A percentile compares a stretch with the other conserved stretches of the same genome.
These are phyloP conservation scores for Boletus pseudo-olivaceus DNA, from an alignment of 768 basidiomycete species.

Conservation along the genomic window DNA sequence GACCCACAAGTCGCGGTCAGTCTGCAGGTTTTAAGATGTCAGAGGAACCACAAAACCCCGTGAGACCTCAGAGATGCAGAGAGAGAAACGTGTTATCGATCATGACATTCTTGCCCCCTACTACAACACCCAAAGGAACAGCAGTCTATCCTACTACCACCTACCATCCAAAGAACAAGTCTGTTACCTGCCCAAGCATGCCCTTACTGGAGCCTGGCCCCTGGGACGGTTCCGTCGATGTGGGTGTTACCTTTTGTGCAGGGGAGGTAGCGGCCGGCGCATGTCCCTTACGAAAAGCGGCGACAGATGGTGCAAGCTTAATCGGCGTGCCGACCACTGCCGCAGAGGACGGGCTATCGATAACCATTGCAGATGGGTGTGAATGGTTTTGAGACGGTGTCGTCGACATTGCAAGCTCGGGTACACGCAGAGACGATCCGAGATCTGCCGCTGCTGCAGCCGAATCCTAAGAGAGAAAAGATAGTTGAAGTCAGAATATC, in stretches of 20 bases:
- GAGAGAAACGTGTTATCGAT: not conserved
- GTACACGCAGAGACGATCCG: conserved; percentile 30
- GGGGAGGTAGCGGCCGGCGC: conserved; percentile 16
- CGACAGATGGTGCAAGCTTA: conserved; percentile 64
- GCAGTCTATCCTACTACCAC: not conserved
- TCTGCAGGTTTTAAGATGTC: not conserved
- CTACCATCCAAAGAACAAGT: conserved; percentile 83
- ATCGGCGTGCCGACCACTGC: conserved; percentile 67
- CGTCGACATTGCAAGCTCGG: conserved; percentile 15
- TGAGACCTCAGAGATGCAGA: not conserved
- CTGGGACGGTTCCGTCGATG: conserved; percentile 10
- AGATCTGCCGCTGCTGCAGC: conserved; percentile 47
- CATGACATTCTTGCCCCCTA: not conserved
- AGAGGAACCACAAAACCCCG: not conserved
- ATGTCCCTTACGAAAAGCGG: conserved; percentile 63
- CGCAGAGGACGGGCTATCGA: conserved; percentile 40
- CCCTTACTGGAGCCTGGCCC: conserved; percentile 48
- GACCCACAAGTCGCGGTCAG: too few species aligned
- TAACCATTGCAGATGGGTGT: conserved; percentile 43
- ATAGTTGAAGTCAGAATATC: conserved; percentile 1
- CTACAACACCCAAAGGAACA: not conserved
- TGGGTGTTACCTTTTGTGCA: conserved; percentile 22
- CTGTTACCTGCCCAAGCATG: conserved; percentile 69
- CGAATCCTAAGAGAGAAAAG: conserved; percentile 48
- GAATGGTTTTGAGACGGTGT: conserved; percentile 8